Conservation (phyloP, 2,329 filamentous ascomycete species). For the Stagonosporopsis tanaceti region DNA sequence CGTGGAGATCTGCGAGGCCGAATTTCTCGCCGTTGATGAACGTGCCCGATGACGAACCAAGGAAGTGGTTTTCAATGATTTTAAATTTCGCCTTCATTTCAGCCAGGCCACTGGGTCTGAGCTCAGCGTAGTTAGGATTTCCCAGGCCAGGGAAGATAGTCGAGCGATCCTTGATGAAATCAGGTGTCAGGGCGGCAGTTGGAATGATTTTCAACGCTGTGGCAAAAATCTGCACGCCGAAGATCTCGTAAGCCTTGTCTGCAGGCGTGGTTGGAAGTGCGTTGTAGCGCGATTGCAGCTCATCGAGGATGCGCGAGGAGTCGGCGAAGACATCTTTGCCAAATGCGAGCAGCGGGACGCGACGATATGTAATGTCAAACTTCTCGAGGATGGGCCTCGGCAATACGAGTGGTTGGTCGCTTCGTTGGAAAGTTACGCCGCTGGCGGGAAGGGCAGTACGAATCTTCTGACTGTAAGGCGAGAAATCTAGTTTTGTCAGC, state of each 20-base stretch:
- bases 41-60: neutral
- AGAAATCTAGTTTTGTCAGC: constrained; percentile 6
- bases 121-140: constrained; percentile 2
- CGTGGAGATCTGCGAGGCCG: constrained; percentile 14
- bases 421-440: constrained; percentile 11
- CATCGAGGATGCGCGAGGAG: constrained; percentile 71
- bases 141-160: constrained; percentile 8
- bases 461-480: constrained; percentile 11
- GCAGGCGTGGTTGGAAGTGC: constrained; percentile 48
- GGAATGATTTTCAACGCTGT: constrained; percentile 15
- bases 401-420: constrained; percentile 67
- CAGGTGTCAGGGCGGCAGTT: constrained; percentile 2
- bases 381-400: constrained; percentile 70
- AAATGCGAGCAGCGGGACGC: constrained; percentile 73
- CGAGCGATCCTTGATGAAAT: constrained; percentile 11
- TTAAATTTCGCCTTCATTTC: constrained; percentile 12
- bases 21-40: constrained; percentile 10
- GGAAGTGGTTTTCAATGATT: constrained; percentile 13
- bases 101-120: constrained; percentile 12
- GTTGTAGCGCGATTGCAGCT: constrained; percentile 64
- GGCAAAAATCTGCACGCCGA: constrained; percentile 6
- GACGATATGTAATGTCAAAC: constrained; percentile 71
- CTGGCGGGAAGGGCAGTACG: constrained; percentile 8
- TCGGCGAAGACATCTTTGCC: constrained; percentile 74
- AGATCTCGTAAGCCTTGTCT: constrained; percentile 35